These are phyloP conservation scores for Leucaena leucocephala DNA, from an alignment of 306 rosid species.

Conservation along the genomic window DNA sequence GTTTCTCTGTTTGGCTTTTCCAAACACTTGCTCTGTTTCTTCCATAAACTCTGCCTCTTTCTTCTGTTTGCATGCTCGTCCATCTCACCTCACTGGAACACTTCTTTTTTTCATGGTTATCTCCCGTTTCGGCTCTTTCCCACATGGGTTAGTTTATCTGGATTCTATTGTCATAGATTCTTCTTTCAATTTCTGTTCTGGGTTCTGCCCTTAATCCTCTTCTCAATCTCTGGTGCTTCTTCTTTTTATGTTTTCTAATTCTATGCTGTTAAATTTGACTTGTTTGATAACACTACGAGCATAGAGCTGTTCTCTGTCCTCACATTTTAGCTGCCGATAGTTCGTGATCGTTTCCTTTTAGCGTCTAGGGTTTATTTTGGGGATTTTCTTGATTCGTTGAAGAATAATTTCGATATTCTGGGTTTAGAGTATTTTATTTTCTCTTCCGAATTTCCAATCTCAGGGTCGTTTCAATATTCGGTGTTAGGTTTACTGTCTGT, in stretches of 20 bases:
- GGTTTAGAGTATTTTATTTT: background rate
- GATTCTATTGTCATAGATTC: background rate
- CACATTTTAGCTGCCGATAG: background rate
- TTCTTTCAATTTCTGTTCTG: background rate
- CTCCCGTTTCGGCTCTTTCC: background rate
- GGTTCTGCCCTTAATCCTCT: background rate
- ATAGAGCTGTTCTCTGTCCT: slow-evolving; percentile 3
- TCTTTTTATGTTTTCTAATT: background rate
- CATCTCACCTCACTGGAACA: background rate
- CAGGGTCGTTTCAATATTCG: background rate
- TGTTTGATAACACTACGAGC: background rate
- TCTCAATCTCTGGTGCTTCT: background rate
- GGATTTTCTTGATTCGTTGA: background rate
- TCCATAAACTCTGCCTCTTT: slow-evolving; percentile 23
- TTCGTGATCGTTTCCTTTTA: background rate
- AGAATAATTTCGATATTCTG: background rate
- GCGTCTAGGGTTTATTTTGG: slow-evolving; percentile 2
- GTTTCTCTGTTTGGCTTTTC: background rate
- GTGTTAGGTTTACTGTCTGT: background rate
- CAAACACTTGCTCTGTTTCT: background rate
- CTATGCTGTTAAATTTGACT: background rate
- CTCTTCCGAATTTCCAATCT: background rate
- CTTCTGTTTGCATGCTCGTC: background rate
- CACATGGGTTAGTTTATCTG: background rate
- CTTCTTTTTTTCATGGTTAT: background rate